Conservation (phyloP, 192 early-diverging fungal species). For the Spizellomyces punctatus region DNA sequence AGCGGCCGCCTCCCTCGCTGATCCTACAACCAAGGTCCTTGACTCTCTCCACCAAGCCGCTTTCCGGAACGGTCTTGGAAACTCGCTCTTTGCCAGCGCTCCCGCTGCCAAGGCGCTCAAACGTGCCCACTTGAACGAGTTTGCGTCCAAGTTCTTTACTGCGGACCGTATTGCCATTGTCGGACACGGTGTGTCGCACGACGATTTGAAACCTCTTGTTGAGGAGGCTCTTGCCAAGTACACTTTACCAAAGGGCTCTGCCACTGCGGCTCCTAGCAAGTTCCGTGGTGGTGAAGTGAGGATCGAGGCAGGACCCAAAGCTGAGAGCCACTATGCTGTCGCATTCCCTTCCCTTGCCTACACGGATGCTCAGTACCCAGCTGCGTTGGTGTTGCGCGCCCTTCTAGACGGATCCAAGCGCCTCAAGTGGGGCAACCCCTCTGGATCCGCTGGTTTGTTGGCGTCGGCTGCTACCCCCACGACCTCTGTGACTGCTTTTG, state of each 20-base stretch:
- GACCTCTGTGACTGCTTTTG: slow-evolving; percentile 65
- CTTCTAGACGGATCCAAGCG: slow-evolving; percentile 48
- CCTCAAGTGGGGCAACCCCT: slow-evolving; percentile 47
- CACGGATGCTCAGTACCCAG: slow-evolving; percentile 62
- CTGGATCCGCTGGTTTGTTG: slow-evolving; percentile 55
- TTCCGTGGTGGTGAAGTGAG: slow-evolving; percentile 88
- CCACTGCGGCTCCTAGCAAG: slow-evolving; percentile 37
- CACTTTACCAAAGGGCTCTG: slow-evolving; percentile 41
- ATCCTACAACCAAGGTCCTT: slow-evolving; percentile 66
- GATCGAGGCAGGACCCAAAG: slow-evolving; percentile 61
- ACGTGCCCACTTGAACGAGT: slow-evolving; percentile 71
- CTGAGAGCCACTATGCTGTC: slow-evolving; percentile 70
- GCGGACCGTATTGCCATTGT: slow-evolving; percentile 80
- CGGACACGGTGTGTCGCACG: slow-evolving; percentile 78
- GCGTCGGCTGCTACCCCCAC: slow-evolving; percentile 65
- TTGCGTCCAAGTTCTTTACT: slow-evolving; percentile 71
- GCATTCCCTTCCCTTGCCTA: slow-evolving; percentile 75
- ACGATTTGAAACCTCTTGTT: slow-evolving; percentile 69
- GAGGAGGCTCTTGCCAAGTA: slow-evolving; percentile 52
- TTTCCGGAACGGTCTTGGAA: slow-evolving; percentile 93
- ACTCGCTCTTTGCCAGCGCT: slow-evolving; percentile 85
- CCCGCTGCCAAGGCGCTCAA: slow-evolving; percentile 60
- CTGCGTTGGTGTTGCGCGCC: slow-evolving; percentile 57
- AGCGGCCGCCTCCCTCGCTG: slow-evolving; percentile 60
- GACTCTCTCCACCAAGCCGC: slow-evolving; percentile 87